Evolutionary conservation across 106 monocot species (phyloP), one percentile per base, ranked within the genome.

Genomic region (Dendrobium catenatum): DNA sequence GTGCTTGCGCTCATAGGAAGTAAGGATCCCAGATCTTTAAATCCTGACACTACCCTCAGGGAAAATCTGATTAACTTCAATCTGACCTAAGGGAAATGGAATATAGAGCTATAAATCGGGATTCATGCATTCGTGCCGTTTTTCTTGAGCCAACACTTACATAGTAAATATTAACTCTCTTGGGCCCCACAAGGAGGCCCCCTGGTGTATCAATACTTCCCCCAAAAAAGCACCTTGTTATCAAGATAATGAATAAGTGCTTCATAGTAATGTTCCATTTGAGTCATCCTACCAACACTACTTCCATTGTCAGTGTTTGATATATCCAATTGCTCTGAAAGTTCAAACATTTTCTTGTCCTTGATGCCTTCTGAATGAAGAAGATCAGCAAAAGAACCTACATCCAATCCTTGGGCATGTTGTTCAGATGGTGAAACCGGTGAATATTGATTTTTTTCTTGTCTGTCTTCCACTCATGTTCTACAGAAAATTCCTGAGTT

Each of bases 191-290:
- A 37, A 37, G 37, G 37, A 3, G 37, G 3, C 37, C 37, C 2
- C 0, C 3, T 2, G 37, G 37, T 37, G 37, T 37, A 37, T 37
- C 37, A 37, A 37, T 37, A 0, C 37, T 37, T 37, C 37, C 37
- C 37, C 37, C n/a, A 37, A 37, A 37, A 37, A 37, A 37, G 0
- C 37, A 37, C 37, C 37, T 37, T 86, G 75, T 88, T 88, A 81
- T 98, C 95, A 79, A 98, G 86, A 74, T 95, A 86, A 33, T 87
- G 91, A 81, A 95, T 95, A 80, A 91, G 87, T 73, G 91, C 49
- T 81, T 95, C 98, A 83, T 98, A 98, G 74, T 95, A 95, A 74
- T 87, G 74, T 46, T 89, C 91, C 94, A 95, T 95, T 76, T 98
- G 84, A 56, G 86, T 81, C 87, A 94, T 95, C 75, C 91, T 94